A percentile compares a stretch with the other conserved stretches of the same genome.
Evolutionary conservation across 1,284 basidiomycete species (phyloP).

Genomic region (Ceratobasidium sp.): DNA sequence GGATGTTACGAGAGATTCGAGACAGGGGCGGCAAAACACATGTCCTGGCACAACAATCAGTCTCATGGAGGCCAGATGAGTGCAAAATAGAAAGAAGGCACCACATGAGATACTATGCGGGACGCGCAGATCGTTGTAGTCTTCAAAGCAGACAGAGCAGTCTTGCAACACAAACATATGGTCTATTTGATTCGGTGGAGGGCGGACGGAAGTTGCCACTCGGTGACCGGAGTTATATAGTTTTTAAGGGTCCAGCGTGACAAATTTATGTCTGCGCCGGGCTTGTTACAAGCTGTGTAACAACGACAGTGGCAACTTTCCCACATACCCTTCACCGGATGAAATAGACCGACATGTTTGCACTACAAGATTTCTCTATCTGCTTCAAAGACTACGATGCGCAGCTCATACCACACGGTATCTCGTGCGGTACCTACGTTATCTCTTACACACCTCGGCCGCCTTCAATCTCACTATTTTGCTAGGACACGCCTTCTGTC

Average conservation of each 20-base stretch:
- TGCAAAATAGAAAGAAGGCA: background rate
- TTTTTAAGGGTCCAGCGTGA: too few species aligned
- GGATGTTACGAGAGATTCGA: background rate
- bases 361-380: conserved; percentile 14
- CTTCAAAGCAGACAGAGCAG: conserved; percentile 24
- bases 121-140: background rate
- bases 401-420: conserved; percentile 6
- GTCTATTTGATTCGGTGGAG: too few species aligned
- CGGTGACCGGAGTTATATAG: too few species aligned
- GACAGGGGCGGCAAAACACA: conserved; percentile 29
- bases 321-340: background rate
- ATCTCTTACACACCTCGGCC: too few species aligned
- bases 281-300: too few species aligned
- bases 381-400: conserved; percentile 25
- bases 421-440: conserved; percentile 9
- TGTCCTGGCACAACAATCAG: background rate
- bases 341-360: conserved; percentile 3
- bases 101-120: conserved; percentile 26
- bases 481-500: background rate
- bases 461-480: background rate
- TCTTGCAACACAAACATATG: conserved; percentile 29
- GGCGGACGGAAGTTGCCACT: too few species aligned
- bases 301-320: background rate
- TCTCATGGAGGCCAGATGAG: background rate
- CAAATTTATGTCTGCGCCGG: too few species aligned